Evolutionary conservation across 2,329 filamentous ascomycete genomes (phyloP).

Genomic region (Chaetomium olivaceum): DNA sequence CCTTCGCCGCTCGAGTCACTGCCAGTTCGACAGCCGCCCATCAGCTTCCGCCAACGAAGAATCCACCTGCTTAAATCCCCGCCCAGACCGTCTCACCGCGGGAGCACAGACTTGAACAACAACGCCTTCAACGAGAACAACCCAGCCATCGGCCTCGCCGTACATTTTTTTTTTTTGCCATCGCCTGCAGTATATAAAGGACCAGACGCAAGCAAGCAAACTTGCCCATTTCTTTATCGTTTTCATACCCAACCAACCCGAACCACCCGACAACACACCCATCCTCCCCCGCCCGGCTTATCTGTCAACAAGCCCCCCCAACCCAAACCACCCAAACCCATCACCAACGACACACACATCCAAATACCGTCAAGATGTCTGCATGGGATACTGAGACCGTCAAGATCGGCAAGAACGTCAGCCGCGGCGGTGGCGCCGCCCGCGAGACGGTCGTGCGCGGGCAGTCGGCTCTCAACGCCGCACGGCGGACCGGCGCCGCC

Average conservation of each 20-base stretch:
- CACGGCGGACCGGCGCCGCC: slow-evolving; percentile 74
- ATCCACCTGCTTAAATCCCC: slow-evolving; percentile 24
- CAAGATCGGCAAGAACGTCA: slow-evolving; percentile 89
- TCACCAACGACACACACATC: slow-evolving; percentile 8
- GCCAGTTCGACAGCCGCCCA: slow-evolving; percentile 37
- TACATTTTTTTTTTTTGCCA: slow-evolving; percentile 16
- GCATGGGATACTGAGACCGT: slow-evolving; percentile 80
- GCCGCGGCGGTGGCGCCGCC: slow-evolving; percentile 63
- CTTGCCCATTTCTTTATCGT: slow-evolving; percentile 10
- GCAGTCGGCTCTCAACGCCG: slow-evolving; percentile 82
- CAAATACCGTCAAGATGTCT: slow-evolving; percentile 59
- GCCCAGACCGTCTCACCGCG: slow-evolving; percentile 14
- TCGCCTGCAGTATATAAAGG: slow-evolving; percentile 1
- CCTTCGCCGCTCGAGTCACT: slow-evolving; percentile 39
- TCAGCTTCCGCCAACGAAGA: slow-evolving; percentile 33
- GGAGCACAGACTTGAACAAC: slow-evolving; percentile 17
- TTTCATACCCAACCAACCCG: background rate
- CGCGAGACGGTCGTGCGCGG: slow-evolving; percentile 90
- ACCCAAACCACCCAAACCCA: background rate
- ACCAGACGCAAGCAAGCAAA: background rate
- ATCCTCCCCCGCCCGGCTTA: slow-evolving; percentile 3
- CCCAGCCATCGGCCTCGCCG: slow-evolving; percentile 15
- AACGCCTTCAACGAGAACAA: slow-evolving; percentile 9
- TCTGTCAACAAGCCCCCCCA: slow-evolving; percentile 20
- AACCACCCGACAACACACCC: background rate